Percentiles rank a stretch among this genome's conserved stretches.
phyloP scores from a whole-genome alignment of 495 filamentous ascomycete species.

The Talaromyces nanjingensis region DNA sequence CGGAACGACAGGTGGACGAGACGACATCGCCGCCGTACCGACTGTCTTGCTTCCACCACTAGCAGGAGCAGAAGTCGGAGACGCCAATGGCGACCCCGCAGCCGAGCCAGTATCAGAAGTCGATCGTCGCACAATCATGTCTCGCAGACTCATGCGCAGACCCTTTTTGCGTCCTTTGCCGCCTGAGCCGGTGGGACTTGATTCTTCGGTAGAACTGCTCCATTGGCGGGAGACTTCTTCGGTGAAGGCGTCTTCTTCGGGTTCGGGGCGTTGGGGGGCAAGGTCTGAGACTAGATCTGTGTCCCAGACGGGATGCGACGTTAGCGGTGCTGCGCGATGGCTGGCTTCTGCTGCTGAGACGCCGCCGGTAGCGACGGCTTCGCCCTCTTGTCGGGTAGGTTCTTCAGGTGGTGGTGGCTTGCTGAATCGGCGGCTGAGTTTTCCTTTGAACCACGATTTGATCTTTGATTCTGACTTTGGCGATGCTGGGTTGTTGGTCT shows the following conservation, averaged over 20 bases:
- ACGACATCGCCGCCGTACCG: constrained; percentile 36
- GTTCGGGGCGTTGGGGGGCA: background rate
- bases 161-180: constrained; percentile 14
- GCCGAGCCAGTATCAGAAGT: background rate
- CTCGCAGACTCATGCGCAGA: constrained; percentile 14
- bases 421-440: constrained; percentile 39
- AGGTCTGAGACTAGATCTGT: constrained; percentile 11
- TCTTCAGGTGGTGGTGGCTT: constrained; percentile 11
- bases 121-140: constrained; percentile 5
- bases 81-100: constrained; percentile 6
- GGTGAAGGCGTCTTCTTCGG: background rate
- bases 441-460: constrained; percentile 55
- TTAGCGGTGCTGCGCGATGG: background rate
- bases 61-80: constrained; percentile 15
- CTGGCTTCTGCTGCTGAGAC: background rate
- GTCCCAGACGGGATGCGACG: constrained; percentile 1
- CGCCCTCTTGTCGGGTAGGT: background rate
- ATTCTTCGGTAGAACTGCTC: constrained; percentile 6
- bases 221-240: constrained; percentile 6
- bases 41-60: constrained; percentile 8
- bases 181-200: background rate
- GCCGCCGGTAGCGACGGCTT: constrained; percentile 3
- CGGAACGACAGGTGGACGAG: constrained; percentile 19
- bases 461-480: constrained; percentile 35
- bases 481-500: constrained; percentile 7